A percentile compares a stretch with the other conserved stretches of the same genome.
These are phyloP conservation scores for Zopfochytrium polystomum DNA, from an alignment of 371 early-diverging fungal genomes.

Conservation along the genomic window DNA sequence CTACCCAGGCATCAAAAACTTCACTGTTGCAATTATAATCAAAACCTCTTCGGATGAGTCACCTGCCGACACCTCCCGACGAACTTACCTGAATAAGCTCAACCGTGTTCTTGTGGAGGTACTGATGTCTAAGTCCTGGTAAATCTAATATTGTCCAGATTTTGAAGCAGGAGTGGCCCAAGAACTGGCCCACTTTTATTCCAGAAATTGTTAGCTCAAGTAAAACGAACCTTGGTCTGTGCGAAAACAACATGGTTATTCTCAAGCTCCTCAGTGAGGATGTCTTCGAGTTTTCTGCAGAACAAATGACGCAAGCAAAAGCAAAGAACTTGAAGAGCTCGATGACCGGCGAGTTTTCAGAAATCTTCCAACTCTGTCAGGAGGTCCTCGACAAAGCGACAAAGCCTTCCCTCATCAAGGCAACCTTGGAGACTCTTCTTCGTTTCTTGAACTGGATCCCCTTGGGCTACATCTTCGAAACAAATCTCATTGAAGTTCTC, in stretches of 20 bases:
- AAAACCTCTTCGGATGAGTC: constrained; percentile 83
- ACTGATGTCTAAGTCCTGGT: constrained; percentile 8
- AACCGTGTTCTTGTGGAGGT: constrained; percentile 95
- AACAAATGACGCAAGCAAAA: constrained; percentile 95
- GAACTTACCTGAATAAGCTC: constrained; percentile 80
- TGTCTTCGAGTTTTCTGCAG: constrained; percentile 96
- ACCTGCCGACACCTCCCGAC: constrained; percentile 59
- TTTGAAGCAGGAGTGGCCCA: constrained; percentile 99
- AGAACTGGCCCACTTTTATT: constrained; percentile 98
- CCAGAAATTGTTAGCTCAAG: constrained; percentile 96
- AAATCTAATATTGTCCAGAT: constrained; percentile 60
- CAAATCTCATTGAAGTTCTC: constrained; percentile 83
- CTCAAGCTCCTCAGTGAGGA: constrained; percentile 97
- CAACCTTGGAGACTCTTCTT: constrained; percentile 90
- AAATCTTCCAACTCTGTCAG: constrained; percentile 93
- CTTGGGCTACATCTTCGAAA: constrained; percentile 94
- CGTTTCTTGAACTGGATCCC: constrained; percentile 98
- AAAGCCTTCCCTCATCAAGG: constrained; percentile 81
- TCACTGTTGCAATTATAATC: constrained; percentile 84
- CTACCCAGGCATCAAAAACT: constrained; percentile 83
- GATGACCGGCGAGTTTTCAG: constrained; percentile 93
- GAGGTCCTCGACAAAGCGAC: constrained; percentile 91
- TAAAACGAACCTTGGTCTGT: constrained; percentile 84
- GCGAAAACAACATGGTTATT: constrained; percentile 99
- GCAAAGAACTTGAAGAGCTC: constrained; percentile 87